These are phyloP conservation scores for Penicillium fuscoglaucum DNA, from an alignment of 2,329 filamentous ascomycete species.

Conservation along the genomic window DNA sequence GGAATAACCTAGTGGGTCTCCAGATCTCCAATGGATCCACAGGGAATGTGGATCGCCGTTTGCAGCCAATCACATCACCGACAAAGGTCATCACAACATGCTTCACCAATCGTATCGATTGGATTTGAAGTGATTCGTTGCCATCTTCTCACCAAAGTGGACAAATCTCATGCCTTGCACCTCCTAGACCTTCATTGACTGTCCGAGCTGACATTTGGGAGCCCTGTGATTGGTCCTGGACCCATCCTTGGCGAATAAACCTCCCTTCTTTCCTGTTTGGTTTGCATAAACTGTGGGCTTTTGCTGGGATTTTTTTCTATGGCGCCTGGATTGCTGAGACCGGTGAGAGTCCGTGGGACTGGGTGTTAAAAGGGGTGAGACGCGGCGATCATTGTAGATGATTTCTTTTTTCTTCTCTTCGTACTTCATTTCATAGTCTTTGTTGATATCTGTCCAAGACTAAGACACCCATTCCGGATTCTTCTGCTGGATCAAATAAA, in stretches of 20 bases:
- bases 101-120: constrained; percentile 11
- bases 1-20: background rate
- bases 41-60: background rate
- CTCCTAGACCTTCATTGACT: background rate
- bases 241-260: constrained; percentile 7
- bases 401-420: background rate
- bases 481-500: background rate
- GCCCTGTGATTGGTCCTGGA: constrained; percentile 12
- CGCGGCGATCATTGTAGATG: constrained; percentile 1
- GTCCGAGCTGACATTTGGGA: constrained; percentile 18
- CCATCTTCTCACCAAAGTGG: background rate
- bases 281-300: constrained; percentile 9
- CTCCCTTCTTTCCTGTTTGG: constrained; percentile 10
- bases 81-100: constrained; percentile 14
- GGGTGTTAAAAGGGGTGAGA: constrained; percentile 6
- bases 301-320: background rate
- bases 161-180: background rate
- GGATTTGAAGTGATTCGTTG: constrained; percentile 11
- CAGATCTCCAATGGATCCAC: background rate
- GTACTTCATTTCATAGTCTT: constrained; percentile 7
- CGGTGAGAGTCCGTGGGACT: background rate
- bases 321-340: constrained; percentile 2
- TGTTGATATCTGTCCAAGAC: background rate
- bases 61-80: constrained; percentile 11
- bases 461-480: background rate